Evolutionary conservation across 1,139 yeast genomes (phyloP), one percentile per base, ranked within the genome.

Genomic region (Candida sp.): DNA sequence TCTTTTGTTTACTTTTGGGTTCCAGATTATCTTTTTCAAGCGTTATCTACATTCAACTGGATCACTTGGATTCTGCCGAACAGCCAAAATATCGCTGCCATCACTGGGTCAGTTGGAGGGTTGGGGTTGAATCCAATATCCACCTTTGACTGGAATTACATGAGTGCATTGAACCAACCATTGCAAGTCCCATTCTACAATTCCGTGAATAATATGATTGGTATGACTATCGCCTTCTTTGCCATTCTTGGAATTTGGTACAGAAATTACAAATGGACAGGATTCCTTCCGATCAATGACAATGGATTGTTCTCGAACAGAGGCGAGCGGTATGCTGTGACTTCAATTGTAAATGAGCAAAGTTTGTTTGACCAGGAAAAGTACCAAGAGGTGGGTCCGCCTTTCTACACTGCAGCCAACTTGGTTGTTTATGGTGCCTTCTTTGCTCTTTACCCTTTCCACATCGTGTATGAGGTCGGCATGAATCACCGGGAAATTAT

Each of bases 111-210:
- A 2, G 57, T 63, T 17, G 56, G 63, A 38, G 90, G 90, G 25
- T 62, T 84, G 12, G 89, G 88, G 2, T 56, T 84, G 42, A 84
- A 84, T 59, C 90, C 89, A n/a, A 60, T 80, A 49, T 64, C 85
- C 1, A 58, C 81, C 53, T 79, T 83, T 58, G 87, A 80, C 59
- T 81, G 84, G 83, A 78, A 77, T 57, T 48, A 60, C 17, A 49
- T 66, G 43, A 50, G 51, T 44, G 67, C 48, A 50, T 58, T 33
- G 37, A 54, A 54, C 32, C 37, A 39, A 28, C 55, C 62, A 26
- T 62, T 79, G 54, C 56, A 67, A 11, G 56, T 70, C 17, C 86
- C 86, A 30, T 81, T 80, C 54, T 83, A 70, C 60, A 69, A 85
- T 2, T 68, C 70, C 23, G 62, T 65, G 7, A 78, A 74, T 57